Evolutionary conservation across 768 basidiomycete species (phyloP), one percentile per base, ranked within the genome.

Genomic region (Crepidotus variabilis): DNA sequence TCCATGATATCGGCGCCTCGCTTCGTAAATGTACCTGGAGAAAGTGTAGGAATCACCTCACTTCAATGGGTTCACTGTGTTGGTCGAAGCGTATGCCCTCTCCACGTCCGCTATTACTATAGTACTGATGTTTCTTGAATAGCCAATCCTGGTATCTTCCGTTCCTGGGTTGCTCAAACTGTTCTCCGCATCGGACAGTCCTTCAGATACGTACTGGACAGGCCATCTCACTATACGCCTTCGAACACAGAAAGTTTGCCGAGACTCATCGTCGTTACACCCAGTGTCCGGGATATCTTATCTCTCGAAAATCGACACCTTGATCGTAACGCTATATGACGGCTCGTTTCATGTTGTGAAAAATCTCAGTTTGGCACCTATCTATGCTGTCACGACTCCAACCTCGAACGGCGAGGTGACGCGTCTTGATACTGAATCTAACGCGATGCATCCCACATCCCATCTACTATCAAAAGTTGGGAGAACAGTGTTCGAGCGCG

Each of bases 331-430:
- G 3, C 74, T 92, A 16, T 76, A 79, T 35, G 90, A 93, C 60
- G 91, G 90, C 0, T 85, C 87, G 8, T 78, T 89, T 62, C 84
- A 88, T 63, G 78, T 78, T 50, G 66, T 91, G 54, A 76, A 81
- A 61, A 68, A 75, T 52, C 20, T 90, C 24, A 79, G 80, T 21
- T 60, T 57, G 6, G 71, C 77, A 23, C 87, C 85, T 6, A 67
- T 71, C 8, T 77, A 78, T n/a, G 52, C 51, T 23, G 50, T 54
- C 24, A 52, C 35, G 5, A 56, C 59, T 18, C 21, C 58, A 48
- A 56, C 56, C 71, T 58, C 52, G 24, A 64, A 73, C 36, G 57
- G 64, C 18, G 52, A 48, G 28, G 46, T 39, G 13, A 49, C 13
- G 10, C 46, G 34, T 24, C 22, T 50, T 28, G 33, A 50, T 16